Percentiles rank a stretch among this genome's conserved stretches.
Conservation (phyloP, 108 stramenopile genomes). For the Nannochloropsis gaditana region DNA sequence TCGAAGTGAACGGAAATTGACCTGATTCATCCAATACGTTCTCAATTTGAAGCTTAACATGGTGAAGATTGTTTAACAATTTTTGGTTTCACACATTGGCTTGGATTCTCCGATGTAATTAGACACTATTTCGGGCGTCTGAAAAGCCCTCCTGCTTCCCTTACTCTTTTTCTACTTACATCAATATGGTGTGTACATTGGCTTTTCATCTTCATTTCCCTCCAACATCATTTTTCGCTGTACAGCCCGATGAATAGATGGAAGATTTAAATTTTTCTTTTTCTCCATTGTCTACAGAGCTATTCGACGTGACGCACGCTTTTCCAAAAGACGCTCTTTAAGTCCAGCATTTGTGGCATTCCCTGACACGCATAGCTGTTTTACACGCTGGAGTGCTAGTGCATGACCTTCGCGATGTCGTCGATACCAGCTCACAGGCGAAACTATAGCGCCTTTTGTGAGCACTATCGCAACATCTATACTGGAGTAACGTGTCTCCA, state of each 20-base stretch:
- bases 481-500: background rate
- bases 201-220: background rate
- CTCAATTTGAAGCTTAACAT: too few species aligned
- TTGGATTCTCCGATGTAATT: too few species aligned
- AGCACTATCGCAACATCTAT: background rate
- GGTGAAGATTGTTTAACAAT: too few species aligned
- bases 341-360: background rate
- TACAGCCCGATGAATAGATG: background rate
- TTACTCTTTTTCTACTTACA: too few species aligned
- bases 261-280: background rate
- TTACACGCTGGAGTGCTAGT: background rate
- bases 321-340: background rate
- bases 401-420: conserved; percentile 5
- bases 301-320: background rate
- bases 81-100: too few species aligned
- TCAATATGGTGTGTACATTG: background rate
- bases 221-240: background rate
- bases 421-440: conserved; percentile 17
- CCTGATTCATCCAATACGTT: too few species aligned
- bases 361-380: background rate
- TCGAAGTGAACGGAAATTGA: too few species aligned
- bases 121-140: too few species aligned
- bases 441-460: background rate
- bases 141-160: too few species aligned
- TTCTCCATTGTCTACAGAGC: background rate